Percentiles rank a stretch among this genome's conserved stretches.
Evolutionary conservation across 2,329 filamentous ascomycete species (phyloP).

Genomic region (Talaromyces marneffei): DNA sequence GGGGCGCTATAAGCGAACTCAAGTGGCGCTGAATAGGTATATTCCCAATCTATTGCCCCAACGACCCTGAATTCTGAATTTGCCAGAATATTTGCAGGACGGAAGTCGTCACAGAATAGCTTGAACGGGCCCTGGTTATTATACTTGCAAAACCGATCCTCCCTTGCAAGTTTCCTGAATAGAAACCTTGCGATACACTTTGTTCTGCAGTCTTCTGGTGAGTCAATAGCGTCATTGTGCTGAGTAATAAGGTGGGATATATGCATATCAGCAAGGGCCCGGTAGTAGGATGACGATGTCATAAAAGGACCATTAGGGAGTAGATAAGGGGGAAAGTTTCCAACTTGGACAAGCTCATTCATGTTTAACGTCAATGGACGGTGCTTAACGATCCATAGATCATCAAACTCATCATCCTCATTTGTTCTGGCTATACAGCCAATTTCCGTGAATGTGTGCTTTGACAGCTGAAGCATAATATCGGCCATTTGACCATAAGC

Average conservation of each 20-base stretch:
- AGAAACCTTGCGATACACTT: conserved; percentile 21
- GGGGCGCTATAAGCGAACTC: conserved; percentile 22
- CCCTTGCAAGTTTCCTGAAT: conserved; percentile 20
- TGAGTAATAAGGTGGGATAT: conserved; percentile 37
- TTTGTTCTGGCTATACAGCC: conserved; percentile 31
- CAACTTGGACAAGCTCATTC: conserved; percentile 32
- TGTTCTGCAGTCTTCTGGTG: conserved; percentile 19
- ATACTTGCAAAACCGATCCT: conserved; percentile 10
- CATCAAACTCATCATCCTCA: conserved; percentile 14
- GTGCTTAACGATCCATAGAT: conserved; percentile 24
- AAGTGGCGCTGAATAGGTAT: conserved; percentile 23
- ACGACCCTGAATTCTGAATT: conserved; percentile 19
- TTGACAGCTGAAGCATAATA: conserved; percentile 37
- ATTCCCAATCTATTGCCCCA: conserved; percentile 27
- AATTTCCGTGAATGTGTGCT: conserved; percentile 32
- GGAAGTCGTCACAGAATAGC: conserved; percentile 25
- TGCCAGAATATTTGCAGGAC: conserved; percentile 24
- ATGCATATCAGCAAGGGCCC: conserved; percentile 38
- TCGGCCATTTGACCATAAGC: conserved; percentile 39
- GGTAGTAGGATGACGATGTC: conserved; percentile 35
- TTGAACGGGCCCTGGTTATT: conserved; percentile 19
- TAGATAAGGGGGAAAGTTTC: conserved; percentile 19
- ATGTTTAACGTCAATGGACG: conserved; percentile 41
- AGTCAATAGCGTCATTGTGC: conserved; percentile 34
- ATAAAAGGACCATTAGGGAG: conserved; percentile 20